Evolutionary conservation across 1,139 yeast species (phyloP), one percentile per base, ranked within the genome.

Genomic region (Lodderomyces metapsilosis): DNA sequence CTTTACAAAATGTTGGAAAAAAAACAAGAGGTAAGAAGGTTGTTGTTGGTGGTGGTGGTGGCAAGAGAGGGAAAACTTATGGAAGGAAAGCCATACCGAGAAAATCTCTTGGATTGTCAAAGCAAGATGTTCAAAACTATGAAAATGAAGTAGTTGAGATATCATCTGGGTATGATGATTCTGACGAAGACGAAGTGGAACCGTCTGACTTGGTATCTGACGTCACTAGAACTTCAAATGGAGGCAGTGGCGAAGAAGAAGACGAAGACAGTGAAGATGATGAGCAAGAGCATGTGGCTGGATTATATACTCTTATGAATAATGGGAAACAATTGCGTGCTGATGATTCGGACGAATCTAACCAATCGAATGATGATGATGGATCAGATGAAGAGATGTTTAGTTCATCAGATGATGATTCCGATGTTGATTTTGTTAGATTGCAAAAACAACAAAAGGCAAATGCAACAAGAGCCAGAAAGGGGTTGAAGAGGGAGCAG

Each of bases 351-450:
- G 54, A 52, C 8, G 61, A 57, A 16, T 57, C 53, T 9, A 68
- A 66, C 4, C 69, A 62, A 5, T 67, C 60, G 22, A 72, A 64
- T 16, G 70, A 64, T 21, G 64, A 61, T 36, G 63, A 63, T 13
- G 48, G 43, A 16, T 61, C 60, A 27, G 68, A 61, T 23, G 39
- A 21, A 21, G 64, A 58, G 13, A 61, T 54, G 17, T 53, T 48
- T 15, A 59, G 57, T 24, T 59, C 59, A 7, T 74, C 82, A 4
- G 77, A 82, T 11, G 84, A 81, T 48, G 89, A 83, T 51, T 80
- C 80, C 27, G 83, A 80, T 51, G 80, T 83, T 3, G 92, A 84
- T 59, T 83, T 82, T 56, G 85, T 84, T 12, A 78, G 76, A 57
- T 62, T 84, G 45, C 85, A 85, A 35, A 86, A 83, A 7, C 84